Evolutionary conservation across 164 flowering plant genomes (phyloP).

Genomic region (Umbellularia californica): DNA sequence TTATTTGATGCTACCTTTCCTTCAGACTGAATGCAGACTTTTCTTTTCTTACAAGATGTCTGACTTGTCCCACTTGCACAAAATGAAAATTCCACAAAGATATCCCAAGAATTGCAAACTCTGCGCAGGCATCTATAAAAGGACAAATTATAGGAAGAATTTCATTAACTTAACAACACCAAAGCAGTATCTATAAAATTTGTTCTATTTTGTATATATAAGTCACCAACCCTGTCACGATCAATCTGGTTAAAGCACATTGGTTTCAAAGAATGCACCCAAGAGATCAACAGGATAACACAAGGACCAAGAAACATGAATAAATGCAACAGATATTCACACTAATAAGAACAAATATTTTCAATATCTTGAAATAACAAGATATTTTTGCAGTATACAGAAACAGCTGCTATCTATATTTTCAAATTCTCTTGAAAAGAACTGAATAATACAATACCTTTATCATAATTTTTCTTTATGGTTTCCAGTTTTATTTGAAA

Average conservation of each 20-base stretch:
- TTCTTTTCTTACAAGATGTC: slow-evolving; percentile 46
- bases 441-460: background rate
- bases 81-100: slow-evolving; percentile 43
- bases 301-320: background rate
- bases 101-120: slow-evolving; percentile 48
- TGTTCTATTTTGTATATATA: too few relatives aligned
- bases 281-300: too few relatives aligned
- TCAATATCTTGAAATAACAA: background rate
- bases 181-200: too few relatives aligned
- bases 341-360: background rate
- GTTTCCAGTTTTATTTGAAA: background rate
- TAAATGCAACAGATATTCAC: background rate
- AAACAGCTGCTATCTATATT: too few relatives aligned
- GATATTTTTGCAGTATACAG: background rate
- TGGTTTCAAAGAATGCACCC: too few relatives aligned
- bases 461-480: background rate
- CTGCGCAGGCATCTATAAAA: slow-evolving; percentile 60
- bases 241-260: too few relatives aligned
- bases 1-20: slow-evolving; percentile 11
- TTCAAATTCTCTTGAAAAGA: background rate
- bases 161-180: too few relatives aligned
- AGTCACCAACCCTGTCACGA: too few relatives aligned
- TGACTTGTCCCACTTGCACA: slow-evolving; percentile 11
- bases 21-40: slow-evolving; percentile 16
- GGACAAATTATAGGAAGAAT: background rate